phyloP scores from a whole-genome alignment of 805 yeast genomes.

The Groenewaldozyma tartarivorans region DNA sequence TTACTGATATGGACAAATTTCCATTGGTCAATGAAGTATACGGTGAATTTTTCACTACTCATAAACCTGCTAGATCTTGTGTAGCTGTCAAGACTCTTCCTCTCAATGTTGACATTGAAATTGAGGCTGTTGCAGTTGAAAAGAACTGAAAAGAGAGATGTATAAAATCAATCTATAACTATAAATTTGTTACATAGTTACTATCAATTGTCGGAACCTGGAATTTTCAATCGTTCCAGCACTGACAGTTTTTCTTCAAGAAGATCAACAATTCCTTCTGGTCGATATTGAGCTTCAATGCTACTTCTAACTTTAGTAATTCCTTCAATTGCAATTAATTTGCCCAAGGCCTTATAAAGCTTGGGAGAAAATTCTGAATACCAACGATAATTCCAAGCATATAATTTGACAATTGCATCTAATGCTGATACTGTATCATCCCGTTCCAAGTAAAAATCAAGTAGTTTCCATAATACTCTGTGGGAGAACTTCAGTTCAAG shows the following conservation, averaged over 20 bases:
- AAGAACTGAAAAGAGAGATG: too few relatives aligned
- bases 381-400: constrained; percentile 99
- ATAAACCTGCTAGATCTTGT: constrained; percentile 81
- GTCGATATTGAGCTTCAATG: constrained; percentile 27
- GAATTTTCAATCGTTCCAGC: constrained; percentile 17
- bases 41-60: constrained; percentile 25
- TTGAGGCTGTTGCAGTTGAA: constrained; percentile 65
- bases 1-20: constrained; percentile 76
- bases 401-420: constrained; percentile 60
- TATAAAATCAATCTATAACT: neutral
- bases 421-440: constrained; percentile 32
- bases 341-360: constrained; percentile 46
- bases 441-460: constrained; percentile 47
- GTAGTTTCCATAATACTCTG: constrained; percentile 61
- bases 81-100: constrained; percentile 85
- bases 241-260: constrained; percentile 19
- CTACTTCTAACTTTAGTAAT: constrained; percentile 52
- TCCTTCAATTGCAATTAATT: constrained; percentile 67
- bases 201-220: constrained; percentile 16
- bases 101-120: constrained; percentile 39
- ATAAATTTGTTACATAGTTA: too few relatives aligned
- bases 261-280: constrained; percentile 22
- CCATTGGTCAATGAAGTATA: constrained; percentile 74
- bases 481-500: constrained; percentile 70
- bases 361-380: constrained; percentile 80